Conservation (phyloP, 2,329 filamentous ascomycete genomes). For the Pseudofabraea citricarpa region DNA sequence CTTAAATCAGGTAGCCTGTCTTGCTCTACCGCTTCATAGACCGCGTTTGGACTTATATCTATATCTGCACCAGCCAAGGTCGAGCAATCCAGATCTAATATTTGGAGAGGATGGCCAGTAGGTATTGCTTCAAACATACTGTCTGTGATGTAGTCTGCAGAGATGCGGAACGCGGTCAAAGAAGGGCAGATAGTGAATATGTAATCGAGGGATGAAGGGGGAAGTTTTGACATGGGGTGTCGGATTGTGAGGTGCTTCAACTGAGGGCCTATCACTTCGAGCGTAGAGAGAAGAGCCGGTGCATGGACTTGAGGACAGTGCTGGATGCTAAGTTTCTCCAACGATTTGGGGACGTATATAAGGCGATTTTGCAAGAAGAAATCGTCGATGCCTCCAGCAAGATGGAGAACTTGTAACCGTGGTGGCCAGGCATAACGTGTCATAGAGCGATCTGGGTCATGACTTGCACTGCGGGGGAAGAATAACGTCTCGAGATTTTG, state of each 20-base stretch:
- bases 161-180: constrained; percentile 23
- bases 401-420: constrained; percentile 23
- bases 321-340: constrained; percentile 25
- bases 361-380: constrained; percentile 22
- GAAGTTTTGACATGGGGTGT: constrained; percentile 26
- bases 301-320: constrained; percentile 24
- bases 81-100: constrained; percentile 28
- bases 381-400: constrained; percentile 27
- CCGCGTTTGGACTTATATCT: constrained; percentile 12
- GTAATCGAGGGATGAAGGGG: constrained; percentile 16
- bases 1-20: constrained; percentile 21
- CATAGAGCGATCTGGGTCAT: constrained; percentile 9
- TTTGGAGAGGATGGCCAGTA: constrained; percentile 18
- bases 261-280: constrained; percentile 19
- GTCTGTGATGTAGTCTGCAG: constrained; percentile 26
- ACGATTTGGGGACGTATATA: constrained; percentile 11
- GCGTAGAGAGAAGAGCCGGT: constrained; percentile 12
- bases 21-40: constrained; percentile 25
- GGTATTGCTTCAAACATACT: constrained; percentile 15
- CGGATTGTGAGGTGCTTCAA: constrained; percentile 27
- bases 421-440: constrained; percentile 25
- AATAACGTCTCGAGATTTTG: constrained; percentile 23
- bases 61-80: constrained; percentile 21
- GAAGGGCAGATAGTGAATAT: constrained; percentile 20
- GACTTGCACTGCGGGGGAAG: constrained; percentile 25